Conservation (phyloP, 2,329 filamentous ascomycete species). For the Apiospora malaysiana region DNA sequence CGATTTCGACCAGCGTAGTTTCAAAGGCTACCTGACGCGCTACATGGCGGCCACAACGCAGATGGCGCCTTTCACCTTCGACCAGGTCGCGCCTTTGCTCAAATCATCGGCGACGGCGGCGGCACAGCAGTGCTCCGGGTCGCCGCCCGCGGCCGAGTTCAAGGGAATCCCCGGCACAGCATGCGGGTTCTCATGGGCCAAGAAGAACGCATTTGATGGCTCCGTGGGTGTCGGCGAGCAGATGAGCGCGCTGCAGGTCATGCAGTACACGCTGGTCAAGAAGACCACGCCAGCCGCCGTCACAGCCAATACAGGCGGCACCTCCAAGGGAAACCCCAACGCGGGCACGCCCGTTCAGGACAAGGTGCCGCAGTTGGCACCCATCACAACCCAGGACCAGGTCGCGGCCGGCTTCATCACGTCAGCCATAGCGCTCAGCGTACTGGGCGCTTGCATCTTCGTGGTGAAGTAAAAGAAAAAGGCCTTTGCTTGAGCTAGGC, state of each 20-base stretch:
- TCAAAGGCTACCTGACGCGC: conserved; percentile 77
- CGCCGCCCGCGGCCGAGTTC: conserved; percentile 46
- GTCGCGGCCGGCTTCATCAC: conserved; percentile 64
- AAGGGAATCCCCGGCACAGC: conserved; percentile 62
- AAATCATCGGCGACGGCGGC: conserved; percentile 58
- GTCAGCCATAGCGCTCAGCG: conserved; percentile 52
- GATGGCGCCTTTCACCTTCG: conserved; percentile 58
- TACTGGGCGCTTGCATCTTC: conserved; percentile 57
- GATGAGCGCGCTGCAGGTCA: conserved; percentile 69
- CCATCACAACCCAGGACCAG: conserved; percentile 56
- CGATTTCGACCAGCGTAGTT: conserved; percentile 74
- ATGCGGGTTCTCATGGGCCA: conserved; percentile 72
- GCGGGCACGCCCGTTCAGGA: conserved; percentile 46
- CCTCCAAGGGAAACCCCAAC: conserved; percentile 56
- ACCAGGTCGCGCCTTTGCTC: conserved; percentile 58
- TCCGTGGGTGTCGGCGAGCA: conserved; percentile 69
- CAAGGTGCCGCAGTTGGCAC: conserved; percentile 35
- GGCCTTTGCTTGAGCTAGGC: not conserved
- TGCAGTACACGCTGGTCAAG: conserved; percentile 65
- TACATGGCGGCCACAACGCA: conserved; percentile 65
- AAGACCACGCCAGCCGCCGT: conserved; percentile 47
- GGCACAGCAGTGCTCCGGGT: conserved; percentile 56
- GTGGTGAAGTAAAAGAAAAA: conserved; percentile 47
- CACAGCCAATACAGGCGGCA: conserved; percentile 64
- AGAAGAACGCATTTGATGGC: conserved; percentile 60